Conservation (phyloP, 192 early-diverging fungal species). For the Phlyctochytrium bullatum region DNA sequence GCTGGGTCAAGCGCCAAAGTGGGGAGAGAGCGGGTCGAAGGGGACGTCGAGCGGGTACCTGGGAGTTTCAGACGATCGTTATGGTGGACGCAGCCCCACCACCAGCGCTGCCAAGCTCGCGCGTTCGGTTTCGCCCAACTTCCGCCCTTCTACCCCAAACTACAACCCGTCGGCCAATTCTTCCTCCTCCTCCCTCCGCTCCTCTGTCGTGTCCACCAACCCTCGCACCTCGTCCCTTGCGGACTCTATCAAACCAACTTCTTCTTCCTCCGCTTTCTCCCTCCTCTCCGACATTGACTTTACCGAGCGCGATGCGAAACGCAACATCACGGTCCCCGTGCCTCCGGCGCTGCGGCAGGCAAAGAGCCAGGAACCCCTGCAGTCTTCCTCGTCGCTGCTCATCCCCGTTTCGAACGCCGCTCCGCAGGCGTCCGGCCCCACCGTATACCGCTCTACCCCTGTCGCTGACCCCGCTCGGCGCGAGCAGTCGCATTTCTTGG, state of each 20-base stretch:
- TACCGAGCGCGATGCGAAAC: background rate
- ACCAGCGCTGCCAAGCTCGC: background rate
- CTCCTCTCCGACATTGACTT: conserved; percentile 3
- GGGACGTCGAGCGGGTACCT: background rate
- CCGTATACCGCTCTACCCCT: no score
- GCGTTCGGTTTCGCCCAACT: background rate
- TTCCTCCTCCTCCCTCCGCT: background rate
- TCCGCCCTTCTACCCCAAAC: background rate
- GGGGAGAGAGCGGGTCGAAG: background rate
- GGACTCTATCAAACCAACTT: background rate
- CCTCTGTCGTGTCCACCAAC: background rate
- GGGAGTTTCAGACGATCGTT: background rate
- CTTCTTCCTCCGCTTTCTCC: background rate
- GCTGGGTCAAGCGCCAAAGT: background rate
- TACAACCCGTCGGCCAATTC: background rate
- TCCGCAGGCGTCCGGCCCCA: no score
- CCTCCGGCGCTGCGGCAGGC: background rate
- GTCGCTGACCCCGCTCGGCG: no score
- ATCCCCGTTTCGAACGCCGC: no score
- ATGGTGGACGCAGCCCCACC: no score
- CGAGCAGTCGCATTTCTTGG: background rate
- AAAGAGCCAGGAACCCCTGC: background rate
- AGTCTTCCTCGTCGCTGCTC: background rate
- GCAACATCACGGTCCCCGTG: background rate
- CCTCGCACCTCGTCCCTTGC: background rate